Base-by-base conservation (phyloP, 1,284 basidiomycete genomes). In the Marasmius fiardii region DNA sequence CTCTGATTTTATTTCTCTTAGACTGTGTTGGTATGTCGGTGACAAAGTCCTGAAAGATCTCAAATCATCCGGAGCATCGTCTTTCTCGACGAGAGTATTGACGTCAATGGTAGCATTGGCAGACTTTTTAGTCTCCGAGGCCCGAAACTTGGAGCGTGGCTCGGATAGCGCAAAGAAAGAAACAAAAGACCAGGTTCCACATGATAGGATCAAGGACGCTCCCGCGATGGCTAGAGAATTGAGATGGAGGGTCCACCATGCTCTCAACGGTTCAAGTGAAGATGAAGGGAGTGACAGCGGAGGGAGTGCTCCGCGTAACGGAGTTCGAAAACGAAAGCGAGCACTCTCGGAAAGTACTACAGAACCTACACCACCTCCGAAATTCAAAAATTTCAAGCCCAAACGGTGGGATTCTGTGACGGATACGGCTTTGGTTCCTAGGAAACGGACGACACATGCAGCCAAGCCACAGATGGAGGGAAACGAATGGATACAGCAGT, bases 11-110 rank as follows among this genome's bases (percentile, higher is more conserved):
- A 41, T 31, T 37, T 54, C 20, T 18, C 41, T 4, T 60, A 95
- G 92, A 67, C 75, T 95, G 6, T 93, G 90, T 64, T 95, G 93
- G 93, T 94, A 94, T 65, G 91, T 90, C 8, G 92, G 82, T 1
- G 90, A 94, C 60, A 86, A 85, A 62, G 88, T 88, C 67, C 73
- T 88, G 35, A 79, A 84, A 31, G 86, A 91, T 60, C 72, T 95
- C 28, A 90, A 86, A 63, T 58, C 28, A 4, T 31, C 28, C 10
- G 28, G 67, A 23, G 81, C 80, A 37, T 80, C 81, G 56, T 78
- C 84, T 39, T 84, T 89, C 58, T 67, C 78, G 48, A 58, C 77
- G 1, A 83, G 92, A 34, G 78, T 94, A 3, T 72, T 95, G 34
- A 74, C 82, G n/a, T 90, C 90, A 4, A 72, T 96, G 14, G 72